Conservation (phyloP, 1,284 basidiomycete species). For the Cryptococcus sp. region DNA sequence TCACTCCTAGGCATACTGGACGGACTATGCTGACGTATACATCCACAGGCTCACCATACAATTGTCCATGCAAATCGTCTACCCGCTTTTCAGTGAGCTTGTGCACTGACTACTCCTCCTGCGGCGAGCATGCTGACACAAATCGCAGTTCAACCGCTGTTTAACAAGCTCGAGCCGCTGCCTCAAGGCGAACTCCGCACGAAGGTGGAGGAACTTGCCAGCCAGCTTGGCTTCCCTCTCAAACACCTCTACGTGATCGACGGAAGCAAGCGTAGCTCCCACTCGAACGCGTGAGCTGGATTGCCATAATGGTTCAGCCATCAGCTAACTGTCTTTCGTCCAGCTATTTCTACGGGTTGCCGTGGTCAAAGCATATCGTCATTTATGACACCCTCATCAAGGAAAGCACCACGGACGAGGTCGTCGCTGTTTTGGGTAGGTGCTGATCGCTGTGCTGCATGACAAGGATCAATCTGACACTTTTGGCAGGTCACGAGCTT, state of each 20-base stretch:
- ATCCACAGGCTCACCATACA: constrained; percentile 73
- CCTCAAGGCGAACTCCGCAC: constrained; percentile 69
- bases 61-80: constrained; percentile 78
- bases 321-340: not conserved
- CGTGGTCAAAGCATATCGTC: constrained; percentile 95
- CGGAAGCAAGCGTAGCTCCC: constrained; percentile 89
- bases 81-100: constrained; percentile 71
- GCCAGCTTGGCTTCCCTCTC: constrained; percentile 85
- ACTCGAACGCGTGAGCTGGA: constrained; percentile 74
- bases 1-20: constrained; percentile 1
- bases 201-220: constrained; percentile 73
- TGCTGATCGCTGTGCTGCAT: not conserved
- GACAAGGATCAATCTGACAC: not conserved
- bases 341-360: constrained; percentile 85
- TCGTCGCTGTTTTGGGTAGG: constrained; percentile 71
- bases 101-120: not conserved
- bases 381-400: constrained; percentile 96
- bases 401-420: constrained; percentile 80
- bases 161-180: constrained; percentile 93
- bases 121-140: not conserved
- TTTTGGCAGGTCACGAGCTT: constrained; percentile 73
- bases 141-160: constrained; percentile 75
- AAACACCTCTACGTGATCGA: constrained; percentile 97
- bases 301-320: not conserved
- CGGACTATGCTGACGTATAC: constrained; percentile 8